A percentile compares a stretch with the other conserved stretches of the same genome.
Evolutionary conservation across 371 early-diverging fungal genomes (phyloP).

Genomic region (Choanephora cucurbitarum): DNA sequence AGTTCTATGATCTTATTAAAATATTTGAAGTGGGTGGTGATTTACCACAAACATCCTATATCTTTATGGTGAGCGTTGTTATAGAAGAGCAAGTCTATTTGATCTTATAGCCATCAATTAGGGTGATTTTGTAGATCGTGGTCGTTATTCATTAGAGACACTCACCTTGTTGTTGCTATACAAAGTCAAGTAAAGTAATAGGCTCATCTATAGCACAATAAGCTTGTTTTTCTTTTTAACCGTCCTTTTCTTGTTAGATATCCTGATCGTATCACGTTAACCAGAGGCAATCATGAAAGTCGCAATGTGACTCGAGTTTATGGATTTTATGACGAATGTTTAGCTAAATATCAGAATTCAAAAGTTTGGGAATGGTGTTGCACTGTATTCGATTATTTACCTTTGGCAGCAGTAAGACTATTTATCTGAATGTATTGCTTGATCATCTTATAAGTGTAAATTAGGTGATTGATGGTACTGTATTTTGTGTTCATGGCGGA

Average conservation of each 20-base stretch:
- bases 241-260: slow-evolving; percentile 49
- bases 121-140: slow-evolving; percentile 99
- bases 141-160: slow-evolving; percentile 98
- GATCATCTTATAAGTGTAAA: too few species aligned
- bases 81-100: not conserved
- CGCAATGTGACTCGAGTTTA: slow-evolving; percentile 99
- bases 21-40: slow-evolving; percentile 98
- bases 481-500: slow-evolving; percentile 99
- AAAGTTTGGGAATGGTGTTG: slow-evolving; percentile 99
- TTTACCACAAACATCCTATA: slow-evolving; percentile 95
- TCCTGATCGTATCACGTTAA: slow-evolving; percentile 96
- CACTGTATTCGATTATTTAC: slow-evolving; percentile 98
- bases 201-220: not conserved
- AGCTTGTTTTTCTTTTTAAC: not conserved
- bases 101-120: slow-evolving; percentile 10
- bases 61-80: slow-evolving; percentile 94
- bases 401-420: slow-evolving; percentile 94
- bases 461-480: slow-evolving; percentile 44
- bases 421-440: too few species aligned
- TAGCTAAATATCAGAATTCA: slow-evolving; percentile 95
- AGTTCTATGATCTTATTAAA: slow-evolving; percentile 98
- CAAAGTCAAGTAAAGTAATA: slow-evolving; percentile 75
- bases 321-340: slow-evolving; percentile 96
- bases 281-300: slow-evolving; percentile 99
- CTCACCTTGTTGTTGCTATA: slow-evolving; percentile 90